phyloP scores from a whole-genome alignment of 495 filamentous ascomycete genomes.

The Xylaria acuta region DNA sequence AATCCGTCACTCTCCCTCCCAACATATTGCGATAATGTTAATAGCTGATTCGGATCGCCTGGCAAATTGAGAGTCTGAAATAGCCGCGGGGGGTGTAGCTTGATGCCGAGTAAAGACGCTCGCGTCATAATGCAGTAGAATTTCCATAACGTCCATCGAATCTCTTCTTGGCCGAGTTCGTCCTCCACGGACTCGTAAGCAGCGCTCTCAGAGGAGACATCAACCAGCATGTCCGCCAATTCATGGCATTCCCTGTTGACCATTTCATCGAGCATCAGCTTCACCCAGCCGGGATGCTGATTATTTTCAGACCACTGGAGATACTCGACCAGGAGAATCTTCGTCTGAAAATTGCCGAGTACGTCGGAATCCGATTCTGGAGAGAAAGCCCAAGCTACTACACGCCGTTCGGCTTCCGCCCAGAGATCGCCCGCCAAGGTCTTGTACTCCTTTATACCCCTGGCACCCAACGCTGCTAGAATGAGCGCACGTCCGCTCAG shows the following conservation, averaged over 20 bases:
- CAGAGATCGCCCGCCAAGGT: not conserved
- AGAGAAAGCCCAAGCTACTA: not conserved
- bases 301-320: slow-evolving; percentile 17
- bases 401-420: not conserved
- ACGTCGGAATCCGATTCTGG: not conserved
- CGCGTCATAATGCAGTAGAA: slow-evolving; percentile 17
- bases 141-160: slow-evolving; percentile 20
- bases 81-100: not conserved
- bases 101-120: slow-evolving; percentile 7
- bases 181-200: not conserved
- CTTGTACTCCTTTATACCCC: slow-evolving; percentile 20
- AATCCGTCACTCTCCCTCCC: not conserved
- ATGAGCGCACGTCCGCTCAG: slow-evolving; percentile 16
- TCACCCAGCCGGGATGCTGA: not conserved
- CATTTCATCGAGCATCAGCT: slow-evolving; percentile 13
- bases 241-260: not conserved
- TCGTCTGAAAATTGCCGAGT: slow-evolving; percentile 8
- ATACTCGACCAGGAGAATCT: slow-evolving; percentile 5
- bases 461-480: slow-evolving; percentile 12
- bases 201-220: not conserved
- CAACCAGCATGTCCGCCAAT: not conserved
- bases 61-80: slow-evolving; percentile 16
- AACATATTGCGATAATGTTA: not conserved
- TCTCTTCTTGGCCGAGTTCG: not conserved
- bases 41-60: slow-evolving; percentile 1